Percentiles rank a stretch among this genome's conserved stretches.
phyloP scores from a whole-genome alignment of 352 stramenopile genomes.

The Phytopythium boreale region DNA sequence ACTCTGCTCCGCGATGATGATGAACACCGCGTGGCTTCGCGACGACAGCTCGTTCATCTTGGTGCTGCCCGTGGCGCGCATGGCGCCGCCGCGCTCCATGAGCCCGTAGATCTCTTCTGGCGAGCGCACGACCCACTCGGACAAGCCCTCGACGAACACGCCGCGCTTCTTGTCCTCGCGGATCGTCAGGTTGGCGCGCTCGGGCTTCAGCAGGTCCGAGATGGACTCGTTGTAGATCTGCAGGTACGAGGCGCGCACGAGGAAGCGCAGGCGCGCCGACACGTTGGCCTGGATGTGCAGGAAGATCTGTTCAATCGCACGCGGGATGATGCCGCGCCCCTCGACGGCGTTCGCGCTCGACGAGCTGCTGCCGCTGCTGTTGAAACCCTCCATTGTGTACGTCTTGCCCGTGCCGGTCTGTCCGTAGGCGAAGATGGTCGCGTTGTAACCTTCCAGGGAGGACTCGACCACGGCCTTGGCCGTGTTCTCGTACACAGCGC shows the following conservation, averaged over 20 bases:
- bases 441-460: constrained; percentile 91
- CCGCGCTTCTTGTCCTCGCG: constrained; percentile 91
- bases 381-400: constrained; percentile 97
- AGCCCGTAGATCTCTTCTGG: constrained; percentile 93
- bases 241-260: constrained; percentile 91
- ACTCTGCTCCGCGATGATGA: constrained; percentile 94
- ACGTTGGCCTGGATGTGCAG: constrained; percentile 88
- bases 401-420: constrained; percentile 93
- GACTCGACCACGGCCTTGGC: constrained; percentile 91
- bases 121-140: constrained; percentile 92
- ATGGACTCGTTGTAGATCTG: constrained; percentile 97
- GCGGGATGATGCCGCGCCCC: constrained; percentile 96
- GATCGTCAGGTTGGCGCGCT: constrained; percentile 91
- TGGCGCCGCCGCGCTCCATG: constrained; percentile 89
- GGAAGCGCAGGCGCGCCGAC: constrained; percentile 82
- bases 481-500: constrained; percentile 92
- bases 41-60: constrained; percentile 90
- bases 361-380: constrained; percentile 52
- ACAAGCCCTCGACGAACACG: constrained; percentile 94
- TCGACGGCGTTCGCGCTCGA: constrained; percentile 56
- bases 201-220: constrained; percentile 92
- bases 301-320: constrained; percentile 96
- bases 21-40: constrained; percentile 91
- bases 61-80: constrained; percentile 80
- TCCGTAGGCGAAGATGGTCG: constrained; percentile 90